Conservation (phyloP, 371 early-diverging fungal species). For the Apophysomyces ossiformis region DNA sequence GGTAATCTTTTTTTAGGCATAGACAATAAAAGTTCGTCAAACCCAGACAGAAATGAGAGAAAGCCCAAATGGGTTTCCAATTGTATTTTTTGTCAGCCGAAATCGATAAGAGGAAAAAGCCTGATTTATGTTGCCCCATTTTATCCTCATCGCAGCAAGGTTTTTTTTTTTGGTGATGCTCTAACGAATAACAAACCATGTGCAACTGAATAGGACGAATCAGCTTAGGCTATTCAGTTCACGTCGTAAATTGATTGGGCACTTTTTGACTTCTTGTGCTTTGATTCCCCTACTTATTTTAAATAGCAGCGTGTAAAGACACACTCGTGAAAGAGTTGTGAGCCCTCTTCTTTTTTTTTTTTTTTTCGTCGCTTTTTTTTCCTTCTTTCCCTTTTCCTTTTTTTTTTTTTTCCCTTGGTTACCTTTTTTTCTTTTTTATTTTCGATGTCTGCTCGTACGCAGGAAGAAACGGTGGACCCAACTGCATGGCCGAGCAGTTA, state of each 20-base stretch:
- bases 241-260: constrained; percentile 3
- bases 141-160: not conserved
- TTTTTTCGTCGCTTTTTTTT: constrained; percentile 16
- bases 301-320: constrained; percentile 2
- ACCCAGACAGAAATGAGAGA: too few relatives aligned
- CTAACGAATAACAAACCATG: constrained; percentile 6
- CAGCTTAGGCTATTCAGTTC: not conserved
- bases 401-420: constrained; percentile 13
- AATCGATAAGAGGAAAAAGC: not conserved
- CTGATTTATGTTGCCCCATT: not conserved
- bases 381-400: constrained; percentile 15
- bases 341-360: constrained; percentile 18
- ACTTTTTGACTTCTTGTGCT: not conserved
- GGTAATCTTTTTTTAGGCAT: too few relatives aligned
- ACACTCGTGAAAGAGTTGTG: constrained; percentile 9
- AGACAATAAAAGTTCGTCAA: too few relatives aligned
- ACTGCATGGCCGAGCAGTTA: constrained; percentile 38
- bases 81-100: not conserved
- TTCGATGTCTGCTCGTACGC: constrained; percentile 44
- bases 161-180: not conserved
- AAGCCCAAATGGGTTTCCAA: too few relatives aligned
- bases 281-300: constrained; percentile 18
- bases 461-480: constrained; percentile 57
- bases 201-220: constrained; percentile 1
- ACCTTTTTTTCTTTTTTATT: constrained; percentile 7